Percentiles rank a stretch among this genome's conserved stretches.
Conservation (phyloP, 2,329 filamentous ascomycete genomes). For the Botrytis hyacinthi region DNA sequence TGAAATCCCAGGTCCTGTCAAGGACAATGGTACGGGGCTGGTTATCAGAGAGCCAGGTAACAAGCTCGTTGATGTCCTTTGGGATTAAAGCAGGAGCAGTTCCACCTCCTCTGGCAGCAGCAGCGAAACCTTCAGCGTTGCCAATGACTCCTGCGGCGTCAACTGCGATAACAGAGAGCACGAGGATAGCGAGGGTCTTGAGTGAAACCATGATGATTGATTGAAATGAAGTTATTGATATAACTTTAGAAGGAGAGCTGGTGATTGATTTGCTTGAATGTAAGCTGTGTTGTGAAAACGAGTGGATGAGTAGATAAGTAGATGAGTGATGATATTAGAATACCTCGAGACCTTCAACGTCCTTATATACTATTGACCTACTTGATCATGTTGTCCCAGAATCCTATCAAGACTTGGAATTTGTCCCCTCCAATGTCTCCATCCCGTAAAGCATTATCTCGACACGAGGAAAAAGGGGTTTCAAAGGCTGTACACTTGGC, state of each 20-base stretch:
- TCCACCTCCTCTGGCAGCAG: neutral
- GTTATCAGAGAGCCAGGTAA: neutral
- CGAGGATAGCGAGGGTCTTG: neutral
- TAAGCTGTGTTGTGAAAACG: neutral
- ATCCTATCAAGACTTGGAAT: neutral
- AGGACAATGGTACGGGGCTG: neutral
- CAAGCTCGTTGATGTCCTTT: neutral
- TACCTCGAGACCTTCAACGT: neutral
- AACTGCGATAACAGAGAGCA: neutral
- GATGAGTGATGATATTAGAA: neutral
- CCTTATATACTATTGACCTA: neutral
- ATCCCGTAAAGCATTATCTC: neutral
- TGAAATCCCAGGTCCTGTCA: slow-evolving; percentile 1
- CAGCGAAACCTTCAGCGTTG: slow-evolving; percentile 11
- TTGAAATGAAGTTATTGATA: neutral
- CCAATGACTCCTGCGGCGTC: neutral
- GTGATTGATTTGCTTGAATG: neutral
- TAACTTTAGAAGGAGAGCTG: neutral
- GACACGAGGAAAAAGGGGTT: neutral
- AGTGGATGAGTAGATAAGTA: neutral
- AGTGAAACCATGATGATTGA: neutral
- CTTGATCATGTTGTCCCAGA: neutral
- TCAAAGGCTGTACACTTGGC: neutral
- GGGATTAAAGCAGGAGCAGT: neutral
- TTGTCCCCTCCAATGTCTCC: neutral